Percentiles rank a stretch among this genome's conserved stretches.
Conservation (phyloP, 352 stramenopile genomes). For the Pythium scleroteichum region DNA sequence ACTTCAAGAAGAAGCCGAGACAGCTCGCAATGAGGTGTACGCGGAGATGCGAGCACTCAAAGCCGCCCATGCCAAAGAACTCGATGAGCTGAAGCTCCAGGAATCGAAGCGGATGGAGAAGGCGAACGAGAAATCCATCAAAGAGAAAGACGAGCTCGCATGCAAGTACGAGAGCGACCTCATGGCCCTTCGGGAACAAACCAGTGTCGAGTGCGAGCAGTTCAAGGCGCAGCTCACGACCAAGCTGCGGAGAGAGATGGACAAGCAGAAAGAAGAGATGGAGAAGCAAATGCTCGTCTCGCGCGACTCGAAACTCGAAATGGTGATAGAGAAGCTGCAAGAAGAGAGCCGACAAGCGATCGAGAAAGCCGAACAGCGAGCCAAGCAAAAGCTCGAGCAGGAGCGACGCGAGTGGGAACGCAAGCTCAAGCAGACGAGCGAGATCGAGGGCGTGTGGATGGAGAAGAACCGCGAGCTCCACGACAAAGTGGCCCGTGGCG, state of each 20-base stretch:
- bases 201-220: slow-evolving; percentile 59
- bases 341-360: slow-evolving; percentile 62
- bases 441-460: slow-evolving; percentile 86
- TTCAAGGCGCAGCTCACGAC: slow-evolving; percentile 56
- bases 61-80: slow-evolving; percentile 49
- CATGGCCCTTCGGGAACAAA: slow-evolving; percentile 53
- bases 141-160: slow-evolving; percentile 67
- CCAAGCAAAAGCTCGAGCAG: slow-evolving; percentile 49
- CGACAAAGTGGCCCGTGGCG: slow-evolving; percentile 59
- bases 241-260: slow-evolving; percentile 57
- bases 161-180: slow-evolving; percentile 66
- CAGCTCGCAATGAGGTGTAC: slow-evolving; percentile 56
- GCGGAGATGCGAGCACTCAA: slow-evolving; percentile 54
- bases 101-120: slow-evolving; percentile 40
- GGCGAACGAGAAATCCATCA: slow-evolving; percentile 42
- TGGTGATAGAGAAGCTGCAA: slow-evolving; percentile 82
- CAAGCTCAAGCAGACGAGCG: slow-evolving; percentile 73
- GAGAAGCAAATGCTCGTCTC: slow-evolving; percentile 72
- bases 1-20: slow-evolving; percentile 71
- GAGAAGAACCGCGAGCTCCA: slow-evolving; percentile 81
- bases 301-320: slow-evolving; percentile 77
- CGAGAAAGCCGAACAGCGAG: slow-evolving; percentile 49
- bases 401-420: slow-evolving; percentile 69
- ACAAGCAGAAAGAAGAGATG: slow-evolving; percentile 57
- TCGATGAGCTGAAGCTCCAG: slow-evolving; percentile 60